Base-by-base conservation (phyloP, 495 filamentous ascomycete genomes). In the Penicillium bovifimosum region DNA sequence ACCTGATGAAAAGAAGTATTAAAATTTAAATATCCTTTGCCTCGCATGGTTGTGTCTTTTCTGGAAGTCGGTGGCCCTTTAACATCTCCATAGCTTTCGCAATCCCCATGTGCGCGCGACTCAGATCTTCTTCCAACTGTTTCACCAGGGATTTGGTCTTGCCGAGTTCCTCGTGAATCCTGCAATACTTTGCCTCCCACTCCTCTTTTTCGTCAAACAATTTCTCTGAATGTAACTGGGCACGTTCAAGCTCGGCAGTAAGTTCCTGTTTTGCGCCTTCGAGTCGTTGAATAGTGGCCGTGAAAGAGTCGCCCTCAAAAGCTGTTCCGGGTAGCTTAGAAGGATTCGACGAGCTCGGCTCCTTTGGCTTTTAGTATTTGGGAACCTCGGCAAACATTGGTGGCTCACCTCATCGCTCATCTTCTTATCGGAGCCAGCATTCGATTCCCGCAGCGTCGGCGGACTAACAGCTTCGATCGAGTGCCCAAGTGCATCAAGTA, bases 401-500 rank as follows among this genome's bases (percentile, higher is more conserved):
- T 41, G 39, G 39, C 39, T 27, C 18, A 41, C 39, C 39, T 41
- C 16, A 10, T 10, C 18, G 20, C 39, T 41, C 39, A 41, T 41
- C 8, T 41, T 18, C 13, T 24, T 41, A 24, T 41, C 17, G 20
- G 18, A 41, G 39, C 39, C 39, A 26, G 39, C 39, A n/a, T 41
- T 20, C 24, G 20, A 41, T 6, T 41, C 39, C 6, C 18, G 39
- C 39, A 41, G 27, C 6, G 20, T 41, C 39, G 24, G 39, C 18
- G 39, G 39, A 13, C 17, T 41, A 41, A 41, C 39, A 41, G 39
- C 39, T 41, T 41, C 39, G 18, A 41, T 41, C 39, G 39, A 41
- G 20, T 20, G 27, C 39, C 39, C 39, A n/a, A 41, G 39, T 41
- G 39, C 39, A 41, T 41, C 39, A 41, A 17, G 39, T 24, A 41